Evolutionary conservation across 2,329 filamentous ascomycete genomes (phyloP).

Genomic region (Trichoderma guizhouense): DNA sequence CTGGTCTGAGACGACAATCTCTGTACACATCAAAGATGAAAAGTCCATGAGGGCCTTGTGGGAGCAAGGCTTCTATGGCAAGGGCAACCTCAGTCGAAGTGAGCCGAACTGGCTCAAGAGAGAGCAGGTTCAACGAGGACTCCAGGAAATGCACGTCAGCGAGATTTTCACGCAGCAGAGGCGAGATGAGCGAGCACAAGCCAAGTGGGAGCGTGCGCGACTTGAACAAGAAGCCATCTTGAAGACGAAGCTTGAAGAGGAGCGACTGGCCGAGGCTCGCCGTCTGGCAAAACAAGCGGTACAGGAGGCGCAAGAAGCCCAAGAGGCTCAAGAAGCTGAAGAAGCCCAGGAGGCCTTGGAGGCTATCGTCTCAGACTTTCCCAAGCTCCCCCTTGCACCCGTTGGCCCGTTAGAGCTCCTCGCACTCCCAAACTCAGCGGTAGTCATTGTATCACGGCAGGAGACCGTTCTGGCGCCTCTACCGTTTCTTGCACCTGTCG

Average conservation of each 20-base stretch:
- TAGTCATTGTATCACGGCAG: background rate
- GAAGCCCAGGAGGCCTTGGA: background rate
- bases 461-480: background rate
- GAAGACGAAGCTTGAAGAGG: conserved; percentile 55
- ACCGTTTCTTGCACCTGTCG: background rate
- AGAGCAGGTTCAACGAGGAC: conserved; percentile 69
- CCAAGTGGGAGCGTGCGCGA: conserved; percentile 90
- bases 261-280: conserved; percentile 28
- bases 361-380: background rate
- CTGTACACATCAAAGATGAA: conserved; percentile 78
- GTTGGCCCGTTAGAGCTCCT: conserved; percentile 44
- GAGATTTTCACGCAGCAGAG: conserved; percentile 76
- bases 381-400: conserved; percentile 31
- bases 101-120: conserved; percentile 89
- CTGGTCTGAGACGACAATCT: conserved; percentile 78
- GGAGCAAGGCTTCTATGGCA: conserved; percentile 97
- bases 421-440: conserved; percentile 52
- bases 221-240: conserved; percentile 82
- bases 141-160: conserved; percentile 65
- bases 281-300: conserved; percentile 19
- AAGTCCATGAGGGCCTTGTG: conserved; percentile 76
- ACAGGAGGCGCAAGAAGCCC: background rate
- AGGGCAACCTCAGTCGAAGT: conserved; percentile 87
- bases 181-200: conserved; percentile 74
- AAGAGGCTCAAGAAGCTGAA: background rate